These are phyloP conservation scores for Byssoonygena ceratinophila DNA, from an alignment of 2,329 filamentous ascomycete genomes.

Conservation along the genomic window DNA sequence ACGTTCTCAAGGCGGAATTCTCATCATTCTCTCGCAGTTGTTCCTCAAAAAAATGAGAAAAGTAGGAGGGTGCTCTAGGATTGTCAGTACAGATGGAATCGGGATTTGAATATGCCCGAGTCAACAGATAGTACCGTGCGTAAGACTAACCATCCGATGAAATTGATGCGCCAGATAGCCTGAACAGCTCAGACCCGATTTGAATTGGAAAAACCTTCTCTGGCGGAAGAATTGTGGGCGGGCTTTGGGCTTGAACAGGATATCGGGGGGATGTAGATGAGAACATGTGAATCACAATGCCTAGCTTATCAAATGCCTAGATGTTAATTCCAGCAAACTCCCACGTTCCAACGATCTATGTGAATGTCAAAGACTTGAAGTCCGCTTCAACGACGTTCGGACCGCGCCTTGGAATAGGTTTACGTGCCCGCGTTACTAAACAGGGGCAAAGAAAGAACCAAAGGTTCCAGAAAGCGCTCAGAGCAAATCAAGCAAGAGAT, in stretches of 20 bases:
- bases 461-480: too few species aligned
- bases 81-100: conserved; percentile 35
- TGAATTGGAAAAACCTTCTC: conserved; percentile 61
- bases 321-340: neutral
- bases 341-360: neutral
- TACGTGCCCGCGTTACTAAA: too few species aligned
- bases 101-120: neutral
- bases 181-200: conserved; percentile 58
- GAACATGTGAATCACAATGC: neutral
- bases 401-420: too few species aligned
- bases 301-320: neutral
- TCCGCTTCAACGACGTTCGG: too few species aligned
- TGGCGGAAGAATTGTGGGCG: conserved; percentile 35
- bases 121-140: neutral
- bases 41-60: conserved; percentile 84
- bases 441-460: too few species aligned
- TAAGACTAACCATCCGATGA: conserved; percentile 56
- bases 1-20: conserved; percentile 56
- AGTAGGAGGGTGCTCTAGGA: conserved; percentile 79
- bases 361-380: too few species aligned
- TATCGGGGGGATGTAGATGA: neutral
- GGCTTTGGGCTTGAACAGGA: conserved; percentile 7
- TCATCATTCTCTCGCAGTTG: conserved; percentile 59
- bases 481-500: too few species aligned
- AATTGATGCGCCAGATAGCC: conserved; percentile 58